Evolutionary conservation across 1,139 yeast species (phyloP), one percentile per base, ranked within the genome.

Genomic region (Lodderomyces jiufengensis): DNA sequence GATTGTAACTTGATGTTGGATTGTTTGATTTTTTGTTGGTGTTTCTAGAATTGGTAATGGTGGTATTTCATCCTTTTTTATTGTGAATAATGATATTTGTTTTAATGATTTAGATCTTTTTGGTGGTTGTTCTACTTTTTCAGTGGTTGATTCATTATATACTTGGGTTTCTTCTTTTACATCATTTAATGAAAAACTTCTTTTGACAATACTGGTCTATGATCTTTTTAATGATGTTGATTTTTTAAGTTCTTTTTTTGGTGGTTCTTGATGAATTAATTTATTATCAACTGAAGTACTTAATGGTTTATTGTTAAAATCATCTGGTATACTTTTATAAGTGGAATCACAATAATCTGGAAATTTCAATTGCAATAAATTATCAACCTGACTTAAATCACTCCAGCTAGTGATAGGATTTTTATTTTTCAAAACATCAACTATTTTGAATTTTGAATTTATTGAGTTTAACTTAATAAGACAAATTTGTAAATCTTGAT

Each of bases 381-480:
- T 34, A 36, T 45, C 39, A 5, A 38, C 30, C n/a, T 36, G 36
- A 11, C 24, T 29, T 24, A 39, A 34, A 32, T 45, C 48, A 4
- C 11, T 28, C 48, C 48, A 45, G 4, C 34, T 14, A 3, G 9
- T 14, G 1, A 42, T 26, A 3, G 34, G 31, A 26, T 36, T 29
- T 5, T 29, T 18, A 3, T 26, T 37, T 25, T 36, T 37, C 16
- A 44, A n/a, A 14, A 42, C 34, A 20, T 44, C 48, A 28, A 42
- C 41, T 10, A 29, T 24, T 6, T 41, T 21, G 28, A 42, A 44
- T 31, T 44, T 43, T 9, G 33, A 33, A 11, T 40, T 40, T 2
- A 45, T 32, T 8, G 42, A 32, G 27, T 37, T 43, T 27, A 45
- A 21, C 27, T 43, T 45, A 9, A 45, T 41, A 20, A 45, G 37